Evolutionary conservation across 306 rosid species (phyloP).

Genomic region (Lithocarpus polystachyus): DNA sequence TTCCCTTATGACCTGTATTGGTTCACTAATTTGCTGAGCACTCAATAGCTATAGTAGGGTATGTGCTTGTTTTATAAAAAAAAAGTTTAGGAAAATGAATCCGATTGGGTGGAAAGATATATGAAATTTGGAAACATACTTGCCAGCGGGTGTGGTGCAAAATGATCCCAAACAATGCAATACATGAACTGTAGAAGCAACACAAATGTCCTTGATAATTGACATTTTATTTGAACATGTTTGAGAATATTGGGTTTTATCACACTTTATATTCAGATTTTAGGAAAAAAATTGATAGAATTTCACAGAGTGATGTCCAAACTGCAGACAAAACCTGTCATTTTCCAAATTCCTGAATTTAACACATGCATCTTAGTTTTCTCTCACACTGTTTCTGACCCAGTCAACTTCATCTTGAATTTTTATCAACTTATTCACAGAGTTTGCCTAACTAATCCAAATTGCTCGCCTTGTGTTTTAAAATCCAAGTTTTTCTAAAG

Average conservation of each 20-base stretch:
- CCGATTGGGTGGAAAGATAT: not conserved
- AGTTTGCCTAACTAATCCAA: no score
- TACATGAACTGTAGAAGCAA: not conserved
- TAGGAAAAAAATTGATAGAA: not conserved
- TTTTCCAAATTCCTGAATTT: not conserved
- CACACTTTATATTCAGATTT: not conserved
- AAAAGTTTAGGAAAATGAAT: not conserved
- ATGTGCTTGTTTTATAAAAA: not conserved
- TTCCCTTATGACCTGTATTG: not conserved
- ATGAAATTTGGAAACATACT: not conserved
- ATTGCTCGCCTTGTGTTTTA: not conserved
- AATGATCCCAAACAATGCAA: not conserved
- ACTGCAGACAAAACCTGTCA: not conserved
- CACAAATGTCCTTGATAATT: not conserved
- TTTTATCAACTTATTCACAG: not conserved
- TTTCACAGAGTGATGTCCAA: not conserved
- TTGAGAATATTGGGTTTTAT: not conserved
- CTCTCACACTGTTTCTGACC: not conserved
- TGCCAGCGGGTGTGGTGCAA: not conserved
- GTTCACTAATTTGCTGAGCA: slow-evolving; percentile 15
- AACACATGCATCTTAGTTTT: not conserved
- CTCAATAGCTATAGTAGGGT: not conserved
- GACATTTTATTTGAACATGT: not conserved
- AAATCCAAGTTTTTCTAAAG: not conserved
- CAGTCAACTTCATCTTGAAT: not conserved